Evolutionary conservation across 208 protist genomes (phyloP).

Genomic region (Porcisia hertigi): DNA sequence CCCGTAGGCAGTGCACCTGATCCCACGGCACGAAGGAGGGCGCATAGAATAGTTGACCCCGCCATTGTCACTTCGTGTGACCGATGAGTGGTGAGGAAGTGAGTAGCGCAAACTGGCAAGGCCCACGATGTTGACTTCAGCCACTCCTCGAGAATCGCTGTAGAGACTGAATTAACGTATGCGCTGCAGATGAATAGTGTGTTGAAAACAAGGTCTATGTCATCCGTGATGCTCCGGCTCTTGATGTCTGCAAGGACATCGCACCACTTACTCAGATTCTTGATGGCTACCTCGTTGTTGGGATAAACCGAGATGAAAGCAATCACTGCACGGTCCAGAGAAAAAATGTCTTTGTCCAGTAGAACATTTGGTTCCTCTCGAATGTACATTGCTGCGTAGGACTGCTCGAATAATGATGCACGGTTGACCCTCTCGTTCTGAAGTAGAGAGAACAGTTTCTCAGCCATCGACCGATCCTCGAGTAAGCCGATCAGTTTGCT

Average conservation of each 20-base stretch:
- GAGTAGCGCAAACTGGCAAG: conserved; percentile 39
- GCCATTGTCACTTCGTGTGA: conserved; percentile 38
- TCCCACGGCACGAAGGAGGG: conserved; percentile 47
- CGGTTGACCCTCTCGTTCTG: conserved; percentile 43
- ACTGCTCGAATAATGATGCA: conserved; percentile 61
- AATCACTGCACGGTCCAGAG: conserved; percentile 69
- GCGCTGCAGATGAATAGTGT: conserved; percentile 53
- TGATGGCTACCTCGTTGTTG: conserved; percentile 39
- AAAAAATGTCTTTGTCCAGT: conserved; percentile 87
- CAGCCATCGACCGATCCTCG: conserved; percentile 16
- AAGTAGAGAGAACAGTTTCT: conserved; percentile 39
- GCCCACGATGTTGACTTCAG: conserved; percentile 38
- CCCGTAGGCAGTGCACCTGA: conserved; percentile 39
- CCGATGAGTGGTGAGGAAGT: conserved; percentile 43
- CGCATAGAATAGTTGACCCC: conserved; percentile 44
- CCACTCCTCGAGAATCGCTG: conserved; percentile 50
- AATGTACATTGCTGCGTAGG: conserved; percentile 65
- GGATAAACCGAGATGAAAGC: conserved; percentile 46
- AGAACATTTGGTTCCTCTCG: conserved; percentile 54
- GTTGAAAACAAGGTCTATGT: conserved; percentile 61
- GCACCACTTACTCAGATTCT: conserved; percentile 57
- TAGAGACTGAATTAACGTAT: conserved; percentile 56
- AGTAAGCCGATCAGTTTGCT: conserved; percentile 33
- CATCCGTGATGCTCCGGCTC: conserved; percentile 52
- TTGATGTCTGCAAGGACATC: conserved; percentile 62